phyloP scores from a whole-genome alignment of 2,329 filamentous ascomycete species.

The Penicillium sumatraense region DNA sequence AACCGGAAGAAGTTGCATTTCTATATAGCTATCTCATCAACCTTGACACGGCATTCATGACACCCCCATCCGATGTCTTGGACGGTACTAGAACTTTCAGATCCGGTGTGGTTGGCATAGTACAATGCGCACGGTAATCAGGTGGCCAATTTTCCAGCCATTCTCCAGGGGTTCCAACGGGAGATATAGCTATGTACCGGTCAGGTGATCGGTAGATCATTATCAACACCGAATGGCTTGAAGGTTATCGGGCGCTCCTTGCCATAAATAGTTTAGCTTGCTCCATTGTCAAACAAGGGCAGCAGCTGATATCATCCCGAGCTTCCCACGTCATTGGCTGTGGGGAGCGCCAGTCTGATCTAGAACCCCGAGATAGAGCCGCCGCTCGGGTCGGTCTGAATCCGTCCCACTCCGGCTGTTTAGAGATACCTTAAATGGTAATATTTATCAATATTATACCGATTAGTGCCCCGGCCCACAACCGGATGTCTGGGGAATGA shows the following conservation, averaged over 20 bases:
- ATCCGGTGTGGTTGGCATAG: constrained; percentile 18
- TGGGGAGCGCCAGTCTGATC: not conserved
- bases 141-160: constrained; percentile 17
- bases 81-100: constrained; percentile 12
- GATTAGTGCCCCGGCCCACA: not conserved
- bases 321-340: not conserved
- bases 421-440: constrained; percentile 1
- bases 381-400: not conserved
- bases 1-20: constrained; percentile 15
- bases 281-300: not conserved
- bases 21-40: constrained; percentile 25
- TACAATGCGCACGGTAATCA: constrained; percentile 15
- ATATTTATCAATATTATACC: not conserved
- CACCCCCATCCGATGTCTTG: constrained; percentile 10
- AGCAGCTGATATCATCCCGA: constrained; percentile 5
- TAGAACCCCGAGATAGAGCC: constrained; percentile 5
- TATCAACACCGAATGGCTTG: constrained; percentile 24
- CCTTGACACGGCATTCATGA: constrained; percentile 11
- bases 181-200: constrained; percentile 24
- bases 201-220: constrained; percentile 28
- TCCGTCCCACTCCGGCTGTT: constrained; percentile 4
- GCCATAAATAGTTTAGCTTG: not conserved
- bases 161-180: constrained; percentile 7
- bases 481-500: constrained; percentile 2
- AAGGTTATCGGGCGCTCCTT: constrained; percentile 14